Percentiles rank a stretch among this genome's conserved stretches.
These are phyloP conservation scores for Pichiaceae sp. DNA, from an alignment of 1,139 yeast genomes.

Conservation along the genomic window DNA sequence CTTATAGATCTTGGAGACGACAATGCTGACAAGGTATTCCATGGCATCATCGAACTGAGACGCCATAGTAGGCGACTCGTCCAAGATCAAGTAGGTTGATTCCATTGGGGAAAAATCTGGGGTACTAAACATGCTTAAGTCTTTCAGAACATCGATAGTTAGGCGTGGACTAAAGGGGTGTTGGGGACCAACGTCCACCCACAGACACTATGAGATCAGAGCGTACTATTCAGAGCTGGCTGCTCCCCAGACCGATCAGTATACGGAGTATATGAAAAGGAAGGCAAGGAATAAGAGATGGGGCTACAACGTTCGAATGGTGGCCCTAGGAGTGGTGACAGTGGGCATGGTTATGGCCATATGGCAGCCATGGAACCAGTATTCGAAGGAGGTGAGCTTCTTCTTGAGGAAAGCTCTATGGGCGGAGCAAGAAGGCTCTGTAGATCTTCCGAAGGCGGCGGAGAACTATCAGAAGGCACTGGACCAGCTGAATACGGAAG, in stretches of 20 bases:
- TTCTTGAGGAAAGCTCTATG: conserved; percentile 67
- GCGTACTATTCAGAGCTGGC: too few relatives aligned
- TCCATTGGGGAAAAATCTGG: too few relatives aligned
- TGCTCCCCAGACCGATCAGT: conserved; percentile 3
- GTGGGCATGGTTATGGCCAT: conserved; percentile 14
- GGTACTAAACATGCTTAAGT: too few relatives aligned
- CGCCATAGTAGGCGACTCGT: conserved; percentile 39
- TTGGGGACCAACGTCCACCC: too few relatives aligned
- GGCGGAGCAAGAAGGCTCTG: conserved; percentile 70
- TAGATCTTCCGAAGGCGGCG: conserved; percentile 56
- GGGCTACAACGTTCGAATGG: background rate
- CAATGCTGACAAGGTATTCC: conserved; percentile 33
- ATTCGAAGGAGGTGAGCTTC: conserved; percentile 45
- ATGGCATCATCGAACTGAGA: conserved; percentile 31
- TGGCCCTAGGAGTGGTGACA: conserved; percentile 6
- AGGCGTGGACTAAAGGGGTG: too few relatives aligned
- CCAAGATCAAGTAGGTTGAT: conserved; percentile 36
- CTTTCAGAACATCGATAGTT: too few relatives aligned
- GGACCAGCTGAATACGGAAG: conserved; percentile 32
- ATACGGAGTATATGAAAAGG: conserved; percentile 5
- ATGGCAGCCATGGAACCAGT: conserved; percentile 28
- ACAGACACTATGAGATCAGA: too few relatives aligned
- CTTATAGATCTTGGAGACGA: conserved; percentile 33
- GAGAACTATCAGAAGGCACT: conserved; percentile 52
- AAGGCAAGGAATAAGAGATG: conserved; percentile 6